Evolutionary conservation across 192 early-diverging fungal species (phyloP), one percentile per base, ranked within the genome.

Genomic region (Gonapodya sp.): DNA sequence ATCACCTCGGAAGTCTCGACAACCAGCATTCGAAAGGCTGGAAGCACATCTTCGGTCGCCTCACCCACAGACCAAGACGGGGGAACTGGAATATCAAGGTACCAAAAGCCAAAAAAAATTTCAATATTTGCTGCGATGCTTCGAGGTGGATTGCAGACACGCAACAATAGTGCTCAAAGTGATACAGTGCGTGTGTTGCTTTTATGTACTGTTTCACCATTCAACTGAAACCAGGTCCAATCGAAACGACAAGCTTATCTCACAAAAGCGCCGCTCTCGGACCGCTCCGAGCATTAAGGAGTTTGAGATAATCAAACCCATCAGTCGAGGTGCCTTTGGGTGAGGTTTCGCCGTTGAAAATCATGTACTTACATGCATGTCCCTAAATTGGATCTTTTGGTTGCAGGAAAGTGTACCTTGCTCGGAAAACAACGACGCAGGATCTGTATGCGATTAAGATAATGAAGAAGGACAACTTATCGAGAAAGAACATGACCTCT

Each of bases 401-500:
- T 46, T 36, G 80, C 14, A 92, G 91, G 32, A 94, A 95, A 46
- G 96, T 97, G 77, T 96, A 95, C 79, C 84, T 97, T 36, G 93
- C 94, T 1, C 88, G 91, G 36, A 97, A 97, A 79, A 91, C 92
- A 81, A 92, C 93, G 1, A 97, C 95, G 0, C 89, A 91, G 81
- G 96, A 97, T 83, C 83, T 96, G 46, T 97, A 92, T 85, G 96
- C 96, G 18, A 95, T 96, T 81, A 97, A 97, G 86, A 93, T 96
- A 1, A 84, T 97, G 81, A 94, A 94, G 84, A 97, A 96, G 80
- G 93, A 93, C 72, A 94, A 96, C 82, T 96, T 97, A 93, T 94
- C 96, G 81, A 90, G 93, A 81, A 97, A 96, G 86, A 96, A 97
- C 84, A 96, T 96, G 96, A 93, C 95, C n/a, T 93, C 91, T 34